These are phyloP conservation scores for Coprinopsis marcescibilis DNA, from an alignment of 768 basidiomycete genomes.

Conservation along the genomic window DNA sequence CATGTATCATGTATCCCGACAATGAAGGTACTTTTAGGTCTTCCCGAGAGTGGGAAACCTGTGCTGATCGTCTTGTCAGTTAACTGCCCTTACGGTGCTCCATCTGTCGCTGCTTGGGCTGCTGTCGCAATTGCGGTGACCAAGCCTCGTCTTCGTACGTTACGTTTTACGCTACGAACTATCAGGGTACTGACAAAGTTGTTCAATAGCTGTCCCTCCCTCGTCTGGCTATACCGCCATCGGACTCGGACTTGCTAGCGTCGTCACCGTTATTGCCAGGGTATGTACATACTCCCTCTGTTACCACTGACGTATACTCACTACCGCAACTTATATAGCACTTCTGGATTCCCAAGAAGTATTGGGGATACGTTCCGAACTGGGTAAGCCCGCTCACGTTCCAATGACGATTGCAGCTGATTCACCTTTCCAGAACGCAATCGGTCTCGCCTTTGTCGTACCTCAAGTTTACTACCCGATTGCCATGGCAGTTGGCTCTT, in stretches of 20 bases:
- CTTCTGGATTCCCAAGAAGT: conserved; percentile 42
- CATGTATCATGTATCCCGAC: conserved; percentile 59
- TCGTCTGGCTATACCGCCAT: conserved; percentile 43
- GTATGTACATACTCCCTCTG: conserved; percentile 20
- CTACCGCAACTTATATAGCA: conserved; percentile 19
- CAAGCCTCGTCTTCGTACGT: conserved; percentile 39
- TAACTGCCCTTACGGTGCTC: conserved; percentile 48
- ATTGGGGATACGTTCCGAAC: conserved; percentile 47
- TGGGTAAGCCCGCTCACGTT: conserved; percentile 25
- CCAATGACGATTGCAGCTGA: not conserved
- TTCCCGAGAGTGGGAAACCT: no score
- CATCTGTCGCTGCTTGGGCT: conserved; percentile 51
- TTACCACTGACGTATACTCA: not conserved
- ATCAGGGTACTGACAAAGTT: not conserved
- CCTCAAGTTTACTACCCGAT: conserved; percentile 45
- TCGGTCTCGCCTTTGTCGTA: conserved; percentile 50
- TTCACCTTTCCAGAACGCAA: conserved; percentile 30
- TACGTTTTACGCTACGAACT: not conserved
- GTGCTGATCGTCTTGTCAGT: conserved; percentile 1
- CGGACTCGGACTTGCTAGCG: conserved; percentile 40
- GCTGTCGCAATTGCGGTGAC: conserved; percentile 51
- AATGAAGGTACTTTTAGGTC: no score
- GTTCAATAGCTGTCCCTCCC: not conserved
- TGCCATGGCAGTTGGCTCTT: conserved; percentile 47
- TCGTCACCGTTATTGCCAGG: conserved; percentile 37